Evolutionary conservation across 345 rosid genomes (phyloP), one percentile per base, ranked within the genome.

Genomic region (Combretum micranthum): DNA sequence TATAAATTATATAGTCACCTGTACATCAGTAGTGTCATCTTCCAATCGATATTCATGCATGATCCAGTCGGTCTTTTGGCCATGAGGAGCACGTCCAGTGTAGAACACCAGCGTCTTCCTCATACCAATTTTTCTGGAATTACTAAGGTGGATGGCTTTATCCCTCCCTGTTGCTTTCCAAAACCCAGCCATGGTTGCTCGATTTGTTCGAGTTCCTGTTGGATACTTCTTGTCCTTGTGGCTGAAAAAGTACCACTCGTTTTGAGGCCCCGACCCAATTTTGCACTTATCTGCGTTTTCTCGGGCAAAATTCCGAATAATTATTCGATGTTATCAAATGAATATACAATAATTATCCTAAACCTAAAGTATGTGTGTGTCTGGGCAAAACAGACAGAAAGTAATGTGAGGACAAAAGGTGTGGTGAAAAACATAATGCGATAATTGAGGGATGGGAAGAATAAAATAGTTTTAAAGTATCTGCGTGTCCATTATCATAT

Each of bases 141-240:
- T 80, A 73, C 66, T 75, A 52, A 80, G 83, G 68, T 87, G 91
- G 69, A 93, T 85, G 59, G 90, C 79, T 76, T 93, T 93, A 79
- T 93, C 99, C 73, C 99, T 85, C 55, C 99, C 99, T 0, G 99
- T 93, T n/a, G 99, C 99, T 60, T 93, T 93, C 99, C 99, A 93
- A 51, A 93, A 93, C 1, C 99, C 99, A 11, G 97, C 99, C 16
- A 85, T 76, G 18, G 99, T 93, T 67, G 99, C 99, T 45, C 99
- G 73, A 68, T 93, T 93, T 22, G 99, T 93, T 71, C 99, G 69
- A 21, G 94, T 93, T 56, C 99, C 99, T 0, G 99, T 93, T 18
- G 99, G 99, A 56, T 93, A 93, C 53, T 93, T 93, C 85, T 89
- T 93, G 77, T 93, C 99, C 78, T 93, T 93, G 73, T 93, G 99